Percentiles rank a stretch among this genome's conserved stretches.
Evolutionary conservation across 2,329 filamentous ascomycete species (phyloP).

Genomic region (Neodidymelliopsis sp.): DNA sequence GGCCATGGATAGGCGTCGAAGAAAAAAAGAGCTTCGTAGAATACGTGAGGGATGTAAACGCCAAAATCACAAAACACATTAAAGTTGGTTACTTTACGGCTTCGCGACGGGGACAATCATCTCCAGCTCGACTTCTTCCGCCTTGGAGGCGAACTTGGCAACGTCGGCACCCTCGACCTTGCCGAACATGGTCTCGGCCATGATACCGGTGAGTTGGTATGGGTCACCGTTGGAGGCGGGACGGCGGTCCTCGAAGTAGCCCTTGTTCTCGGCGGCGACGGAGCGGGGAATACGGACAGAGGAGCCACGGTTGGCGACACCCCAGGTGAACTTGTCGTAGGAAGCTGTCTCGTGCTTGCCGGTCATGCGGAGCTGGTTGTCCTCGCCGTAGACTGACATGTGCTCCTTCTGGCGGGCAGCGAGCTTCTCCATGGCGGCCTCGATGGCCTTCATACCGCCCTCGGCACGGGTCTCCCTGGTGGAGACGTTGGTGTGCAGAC

Average conservation of each 20-base stretch:
- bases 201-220: constrained; percentile 83
- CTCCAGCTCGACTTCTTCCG: constrained; percentile 46
- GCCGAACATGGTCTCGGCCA: constrained; percentile 72
- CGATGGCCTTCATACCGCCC: constrained; percentile 95
- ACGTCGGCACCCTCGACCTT: constrained; percentile 59
- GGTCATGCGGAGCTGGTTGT: constrained; percentile 93
- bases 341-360: constrained; percentile 92
- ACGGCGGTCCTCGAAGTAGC: constrained; percentile 81
- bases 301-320: constrained; percentile 93
- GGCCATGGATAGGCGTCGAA: constrained; percentile 9
- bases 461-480: constrained; percentile 87
- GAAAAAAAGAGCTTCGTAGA: neutral
- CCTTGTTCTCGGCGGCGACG: constrained; percentile 84
- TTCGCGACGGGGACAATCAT: constrained; percentile 39
- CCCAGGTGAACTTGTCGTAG: constrained; percentile 93
- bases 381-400: constrained; percentile 93
- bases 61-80: constrained; percentile 15
- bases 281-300: constrained; percentile 92
- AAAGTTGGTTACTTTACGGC: constrained; percentile 31
- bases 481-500: constrained; percentile 93
- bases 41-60: constrained; percentile 3
- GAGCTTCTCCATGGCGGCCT: constrained; percentile 71
- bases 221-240: constrained; percentile 85
- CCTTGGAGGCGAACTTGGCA: constrained; percentile 48
- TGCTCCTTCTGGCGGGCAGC: constrained; percentile 59